Base-by-base conservation (phyloP, 2,329 filamentous ascomycete genomes). In the Cercospora beticola region DNA sequence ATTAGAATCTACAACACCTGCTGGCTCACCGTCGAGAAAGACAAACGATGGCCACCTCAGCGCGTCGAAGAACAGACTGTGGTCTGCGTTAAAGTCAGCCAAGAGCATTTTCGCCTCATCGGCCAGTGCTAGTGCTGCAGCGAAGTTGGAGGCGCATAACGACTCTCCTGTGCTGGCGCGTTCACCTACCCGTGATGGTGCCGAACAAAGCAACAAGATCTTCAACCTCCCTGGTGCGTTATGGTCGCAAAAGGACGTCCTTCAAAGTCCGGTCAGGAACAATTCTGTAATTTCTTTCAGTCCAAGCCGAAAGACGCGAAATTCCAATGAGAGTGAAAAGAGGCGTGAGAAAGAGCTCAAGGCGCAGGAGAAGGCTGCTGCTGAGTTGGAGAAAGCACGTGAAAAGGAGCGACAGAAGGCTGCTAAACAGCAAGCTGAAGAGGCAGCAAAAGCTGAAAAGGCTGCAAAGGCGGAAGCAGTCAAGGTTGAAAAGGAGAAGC, bases 21-120 rank as follows among this genome's bases (percentile, higher is more conserved):
- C 81, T 59, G 85, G 84, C 31, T 89, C 87, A 26, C 88, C 87
- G 30, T 75, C 75, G 66, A 83, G 80, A 75, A 85, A 78, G 81
- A 86, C 78, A 82, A 86, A 71, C 78, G 93, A 96, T 73, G 94
- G 91, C 68, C 93, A 93, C 5, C 81, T 97, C 68, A 97, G 94
- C 79, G 93, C 95, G 62, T 94, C 95, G 30, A 98, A 97, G 82
- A 92, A 92, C 76, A 96, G 93, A 78, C 84, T 98, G 59, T 96
- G 94, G 58, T 97, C 94, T 9, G 93, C 97, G 68, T 84, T 97
- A 74, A 94, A 93, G 80, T 92, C 90, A 65, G 95, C 94, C 4
- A 94, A 92, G 79, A 92, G 90, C 14, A 87, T 97, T 60, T 90
- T 97, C 71, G 92, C 90, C 18, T 96, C 91, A 73, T 94, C 86